phyloP scores from a whole-genome alignment of 139 green algal genomes.

The Tetraselmis striata region DNA sequence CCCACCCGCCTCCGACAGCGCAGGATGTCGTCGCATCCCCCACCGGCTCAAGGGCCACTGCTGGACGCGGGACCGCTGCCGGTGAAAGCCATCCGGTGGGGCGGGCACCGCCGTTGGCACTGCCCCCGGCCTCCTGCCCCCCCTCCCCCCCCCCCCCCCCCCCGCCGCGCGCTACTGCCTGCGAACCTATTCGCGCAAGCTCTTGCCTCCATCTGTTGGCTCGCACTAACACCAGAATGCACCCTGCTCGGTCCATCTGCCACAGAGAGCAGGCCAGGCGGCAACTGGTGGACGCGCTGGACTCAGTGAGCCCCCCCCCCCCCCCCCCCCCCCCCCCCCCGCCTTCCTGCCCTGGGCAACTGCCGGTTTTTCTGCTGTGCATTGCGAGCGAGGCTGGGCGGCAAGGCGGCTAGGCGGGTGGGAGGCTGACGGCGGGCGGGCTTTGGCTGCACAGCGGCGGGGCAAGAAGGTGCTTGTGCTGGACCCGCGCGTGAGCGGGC shows the following conservation, averaged over 20 bases:
- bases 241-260: no score
- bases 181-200: not conserved
- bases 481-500: constrained; percentile 61
- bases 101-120: no score
- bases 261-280: constrained; percentile 46
- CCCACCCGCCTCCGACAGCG: no score
- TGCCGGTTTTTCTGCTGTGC: not conserved
- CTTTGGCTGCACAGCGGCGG: constrained; percentile 35
- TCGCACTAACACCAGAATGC: not conserved
- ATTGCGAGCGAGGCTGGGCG: not conserved
- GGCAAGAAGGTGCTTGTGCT: constrained; percentile 84
- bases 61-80: constrained; percentile 47
- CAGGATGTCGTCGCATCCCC: no score
- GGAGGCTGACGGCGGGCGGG: not conserved
- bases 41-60: constrained; percentile 17
- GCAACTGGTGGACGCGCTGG: constrained; percentile 57
- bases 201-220: not conserved
- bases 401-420: not conserved
- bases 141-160: not conserved
- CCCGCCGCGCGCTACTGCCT: no score
- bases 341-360: not conserved
- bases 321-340: not conserved
- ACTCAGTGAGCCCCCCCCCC: constrained; percentile 39
- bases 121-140: not conserved
- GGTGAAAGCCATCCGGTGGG: constrained; percentile 38